These are phyloP conservation scores for Nakazawaea peltata DNA, from an alignment of 805 yeast species.

Conservation along the genomic window DNA sequence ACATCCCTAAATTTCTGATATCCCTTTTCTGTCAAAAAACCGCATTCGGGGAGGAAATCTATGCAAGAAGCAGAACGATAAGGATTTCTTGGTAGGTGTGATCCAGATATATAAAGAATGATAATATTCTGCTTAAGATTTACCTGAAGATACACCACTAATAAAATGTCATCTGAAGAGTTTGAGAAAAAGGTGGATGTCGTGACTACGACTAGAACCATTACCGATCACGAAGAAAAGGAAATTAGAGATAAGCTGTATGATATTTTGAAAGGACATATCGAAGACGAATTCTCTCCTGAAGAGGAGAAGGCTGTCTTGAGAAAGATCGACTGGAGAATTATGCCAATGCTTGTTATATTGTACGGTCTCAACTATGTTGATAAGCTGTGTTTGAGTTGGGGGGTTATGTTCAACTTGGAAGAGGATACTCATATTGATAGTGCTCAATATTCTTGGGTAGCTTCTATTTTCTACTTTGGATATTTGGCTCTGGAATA, in stretches of 20 bases:
- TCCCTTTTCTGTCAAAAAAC: too few species aligned
- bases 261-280: constrained; percentile 14
- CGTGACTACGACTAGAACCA: too few species aligned
- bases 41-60: too few species aligned
- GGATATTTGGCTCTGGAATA: constrained; percentile 56
- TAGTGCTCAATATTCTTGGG: constrained; percentile 44
- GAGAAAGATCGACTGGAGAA: constrained; percentile 25
- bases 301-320: constrained; percentile 23
- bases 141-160: too few species aligned
- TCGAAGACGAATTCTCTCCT: constrained; percentile 15
- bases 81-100: too few species aligned
- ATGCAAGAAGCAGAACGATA: too few species aligned
- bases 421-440: constrained; percentile 28
- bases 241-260: constrained; percentile 15
- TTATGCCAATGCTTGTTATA: constrained; percentile 23
- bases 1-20: too few species aligned
- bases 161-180: too few species aligned
- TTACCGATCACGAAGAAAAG: constrained; percentile 10
- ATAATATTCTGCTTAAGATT: too few species aligned
- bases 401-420: constrained; percentile 39
- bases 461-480: constrained; percentile 52
- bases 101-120: too few species aligned
- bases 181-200: too few species aligned
- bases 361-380: constrained; percentile 22
- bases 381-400: constrained; percentile 35